These are phyloP conservation scores for Dioszegia aurantiaca DNA, from an alignment of 768 basidiomycete genomes.

Conservation along the genomic window DNA sequence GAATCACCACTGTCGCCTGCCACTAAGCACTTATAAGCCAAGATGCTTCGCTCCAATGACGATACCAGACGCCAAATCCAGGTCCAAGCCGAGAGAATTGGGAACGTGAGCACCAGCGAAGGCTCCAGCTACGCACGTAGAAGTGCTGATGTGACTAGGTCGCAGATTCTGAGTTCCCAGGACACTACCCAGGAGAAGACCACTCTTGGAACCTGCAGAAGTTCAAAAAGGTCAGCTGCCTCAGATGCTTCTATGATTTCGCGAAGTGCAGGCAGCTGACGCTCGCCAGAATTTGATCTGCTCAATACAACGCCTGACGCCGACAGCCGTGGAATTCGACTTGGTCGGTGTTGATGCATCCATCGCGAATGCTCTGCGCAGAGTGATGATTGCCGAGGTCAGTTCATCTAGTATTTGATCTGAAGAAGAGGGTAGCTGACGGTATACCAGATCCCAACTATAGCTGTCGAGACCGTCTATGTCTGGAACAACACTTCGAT, in stretches of 20 bases:
- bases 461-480: constrained; percentile 86
- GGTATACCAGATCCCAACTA: constrained; percentile 73
- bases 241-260: too few species aligned
- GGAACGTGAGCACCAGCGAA: constrained; percentile 28
- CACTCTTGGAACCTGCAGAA: constrained; percentile 73
- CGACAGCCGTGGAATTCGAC: constrained; percentile 87
- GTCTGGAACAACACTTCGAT: constrained; percentile 93
- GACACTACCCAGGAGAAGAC: constrained; percentile 79
- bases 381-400: constrained; percentile 92
- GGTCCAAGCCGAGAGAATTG: constrained; percentile 43
- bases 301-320: constrained; percentile 72
- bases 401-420: constrained; percentile 31
- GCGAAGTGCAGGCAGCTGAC: too few species aligned
- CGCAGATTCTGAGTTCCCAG: constrained; percentile 85
- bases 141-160: constrained; percentile 56
- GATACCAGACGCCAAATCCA: constrained; percentile 45
- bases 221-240: constrained; percentile 68
- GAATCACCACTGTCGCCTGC: neutral
- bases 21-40: neutral
- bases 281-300: constrained; percentile 64
- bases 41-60: constrained; percentile 27
- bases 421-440: neutral
- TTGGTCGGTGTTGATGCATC: constrained; percentile 92
- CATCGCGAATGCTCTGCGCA: constrained; percentile 88
- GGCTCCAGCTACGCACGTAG: neutral